Evolutionary conservation across 2,329 filamentous ascomycete species (phyloP).

Genomic region (Emericellopsis cladophorae): DNA sequence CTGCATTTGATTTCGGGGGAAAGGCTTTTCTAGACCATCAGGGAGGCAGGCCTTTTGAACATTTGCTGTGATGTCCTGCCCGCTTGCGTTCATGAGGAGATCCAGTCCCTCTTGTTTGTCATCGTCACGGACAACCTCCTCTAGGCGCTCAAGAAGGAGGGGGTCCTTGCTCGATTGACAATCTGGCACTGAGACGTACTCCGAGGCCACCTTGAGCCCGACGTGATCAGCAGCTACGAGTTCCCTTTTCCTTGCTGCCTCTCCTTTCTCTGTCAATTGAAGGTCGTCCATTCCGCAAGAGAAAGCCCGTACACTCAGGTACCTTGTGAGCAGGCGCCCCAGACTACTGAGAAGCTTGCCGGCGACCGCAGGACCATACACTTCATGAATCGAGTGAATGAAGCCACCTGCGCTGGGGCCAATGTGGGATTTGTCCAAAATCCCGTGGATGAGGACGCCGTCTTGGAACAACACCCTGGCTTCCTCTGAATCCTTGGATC

Average conservation of each 20-base stretch:
- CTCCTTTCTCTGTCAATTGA: conserved; percentile 68
- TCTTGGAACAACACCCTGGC: conserved; percentile 70
- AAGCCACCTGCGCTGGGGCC: conserved; percentile 78
- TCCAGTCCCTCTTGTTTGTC: conserved; percentile 86
- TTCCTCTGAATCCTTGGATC: conserved; percentile 57
- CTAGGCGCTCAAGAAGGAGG: conserved; percentile 64
- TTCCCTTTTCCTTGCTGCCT: conserved; percentile 55
- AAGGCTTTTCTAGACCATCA: conserved; percentile 71
- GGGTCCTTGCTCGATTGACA: conserved; percentile 50
- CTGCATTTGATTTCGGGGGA: conserved; percentile 98
- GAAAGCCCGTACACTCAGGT: conserved; percentile 87
- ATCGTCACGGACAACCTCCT: conserved; percentile 84
- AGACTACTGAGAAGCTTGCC: conserved; percentile 82
- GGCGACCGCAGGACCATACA: conserved; percentile 77
- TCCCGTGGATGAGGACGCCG: conserved; percentile 78
- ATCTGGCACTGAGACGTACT: conserved; percentile 75
- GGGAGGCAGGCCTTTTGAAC: conserved; percentile 76
- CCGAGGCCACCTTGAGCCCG: conserved; percentile 68
- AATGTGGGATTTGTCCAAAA: conserved; percentile 91
- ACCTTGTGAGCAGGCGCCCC: conserved; percentile 77
- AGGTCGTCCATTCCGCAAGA: conserved; percentile 97
- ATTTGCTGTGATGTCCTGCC: conserved; percentile 57
- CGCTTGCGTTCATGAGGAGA: conserved; percentile 65
- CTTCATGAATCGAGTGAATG: conserved; percentile 84
- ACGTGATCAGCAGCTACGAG: conserved; percentile 54